Evolutionary conservation across 345 rosid species (phyloP), one percentile per base, ranked within the genome.

Genomic region (Eutrema japonicum): DNA sequence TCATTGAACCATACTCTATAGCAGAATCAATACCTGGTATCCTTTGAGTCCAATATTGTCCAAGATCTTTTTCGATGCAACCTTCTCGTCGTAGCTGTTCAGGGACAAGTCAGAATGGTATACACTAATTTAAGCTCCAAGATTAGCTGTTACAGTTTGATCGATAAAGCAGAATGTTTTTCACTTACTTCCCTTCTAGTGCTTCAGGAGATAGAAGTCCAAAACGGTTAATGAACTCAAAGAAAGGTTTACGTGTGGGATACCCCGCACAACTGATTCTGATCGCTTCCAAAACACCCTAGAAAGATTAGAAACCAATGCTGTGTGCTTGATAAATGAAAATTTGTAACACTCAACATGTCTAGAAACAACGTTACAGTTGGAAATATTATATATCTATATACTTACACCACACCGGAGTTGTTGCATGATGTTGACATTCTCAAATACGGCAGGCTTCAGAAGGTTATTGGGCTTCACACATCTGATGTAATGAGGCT

Each of bases 231-330:
- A 84, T 63, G 79, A 95, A 95, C 84, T 95, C 97, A 48, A 90
- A 95, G 79, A 92, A 95, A 45, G 96, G 88, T 49, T 80, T 84
- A 12, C 99, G 96, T 78, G 99, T 95, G 49, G 99, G 99, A 78
- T 88, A 95, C 37, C 99, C 99, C 10, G 99, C 99, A 56, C 95
- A 88, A 72, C 99, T 95, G 73, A 95, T 95, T 84, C 97, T 86
- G 73, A 95, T 95, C 48, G 99, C 99, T 76, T 91, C 97, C 64
- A 90, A 66, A 75, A 95, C 99, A 80, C 99, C 99, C 97, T 95
- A 77, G 30, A 76, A 36, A 32, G 6, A 32, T 1, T 22, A 22
- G 26, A 22, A 22, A 54, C 7, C 47, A 42, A 42, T 7, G 12
- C 6, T 42, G 1, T 12, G 6, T 11, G 13, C 11, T 42, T 42